Base-by-base conservation (phyloP, 129 eudicot genomes). In the Erigeron canadensis region DNA sequence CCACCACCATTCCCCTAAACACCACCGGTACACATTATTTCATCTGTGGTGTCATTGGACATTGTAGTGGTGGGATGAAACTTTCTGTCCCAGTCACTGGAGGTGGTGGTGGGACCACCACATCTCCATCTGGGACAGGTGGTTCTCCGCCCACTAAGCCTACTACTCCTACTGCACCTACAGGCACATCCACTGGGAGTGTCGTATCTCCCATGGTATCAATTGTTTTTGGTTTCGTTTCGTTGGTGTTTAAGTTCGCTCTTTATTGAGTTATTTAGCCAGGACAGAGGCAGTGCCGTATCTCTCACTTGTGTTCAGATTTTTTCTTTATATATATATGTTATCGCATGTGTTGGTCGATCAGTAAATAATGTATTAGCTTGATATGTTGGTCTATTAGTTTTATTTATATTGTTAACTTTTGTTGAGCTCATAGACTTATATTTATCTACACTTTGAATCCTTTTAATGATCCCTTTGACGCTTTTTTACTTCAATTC, bases 201-300 rank as follows among this genome's bases (percentile, higher is more conserved):
- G 70, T 46, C 16, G 15, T 38, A 58, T 68, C 38, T 59, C 55
- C 70, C 1, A 1, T 15, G 6, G 45, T 47, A 6, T 37, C 55
- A 1, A 17, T 45, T 76, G 42, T 41, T 22, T 68, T 63, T 37
- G 17, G 37, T 65, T 77, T 66, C 72, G 82, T 69, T 73, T 72
- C 54, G 19, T 69, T 69, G 43, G 50, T 85, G 51, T 80, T 74
- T 12, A 77, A 70, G 39, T 55, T 87, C 67, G 37, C 84, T 72
- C 82, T 65, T 38, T 46, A 60, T 66, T 75, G 82, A 83, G 79
- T 78, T 47, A 28, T 47, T 15, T 37, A 12, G 80, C 86, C 85
- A 85, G 97, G 97, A 64, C 55, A 85, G 91, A 90, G 97, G 84
- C 97, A 87, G 96, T 90, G 95, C 95, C 9, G 50, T 63, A 34